Percentiles rank a stretch among this genome's conserved stretches.
Conservation (phyloP, 78 protist genomes). For the Bigelowiella natans region DNA sequence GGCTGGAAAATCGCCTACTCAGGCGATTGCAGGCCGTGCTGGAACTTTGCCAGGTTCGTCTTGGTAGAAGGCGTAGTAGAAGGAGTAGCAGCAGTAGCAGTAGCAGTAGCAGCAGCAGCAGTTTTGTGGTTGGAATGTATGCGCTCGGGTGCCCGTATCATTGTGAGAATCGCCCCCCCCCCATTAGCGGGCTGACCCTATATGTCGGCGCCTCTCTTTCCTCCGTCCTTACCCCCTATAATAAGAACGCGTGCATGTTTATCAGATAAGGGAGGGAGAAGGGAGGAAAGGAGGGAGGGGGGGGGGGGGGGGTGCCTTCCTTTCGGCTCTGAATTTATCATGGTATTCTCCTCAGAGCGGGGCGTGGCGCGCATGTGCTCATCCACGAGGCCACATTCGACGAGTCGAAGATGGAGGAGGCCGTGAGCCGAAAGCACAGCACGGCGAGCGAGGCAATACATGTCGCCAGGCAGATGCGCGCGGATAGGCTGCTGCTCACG, state of each 20-base stretch:
- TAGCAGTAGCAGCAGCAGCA: background rate
- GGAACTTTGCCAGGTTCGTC: conserved; percentile 21
- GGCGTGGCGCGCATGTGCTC: conserved; percentile 10
- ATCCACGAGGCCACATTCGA: conserved; percentile 91
- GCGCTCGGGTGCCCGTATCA: background rate
- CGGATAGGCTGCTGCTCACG: conserved; percentile 49
- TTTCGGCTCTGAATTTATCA: background rate
- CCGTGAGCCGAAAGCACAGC: conserved; percentile 10
- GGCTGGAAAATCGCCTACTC: conserved; percentile 54
- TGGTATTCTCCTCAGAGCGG: background rate
- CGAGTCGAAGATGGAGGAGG: conserved; percentile 16
- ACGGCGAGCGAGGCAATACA: conserved; percentile 64
- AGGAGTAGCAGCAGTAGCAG: no score
- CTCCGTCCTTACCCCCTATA: no score
- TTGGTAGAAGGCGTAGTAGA: background rate
- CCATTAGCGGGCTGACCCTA: no score
- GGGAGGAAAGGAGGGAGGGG: no score
- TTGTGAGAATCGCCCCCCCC: no score
- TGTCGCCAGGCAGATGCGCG: conserved; percentile 51
- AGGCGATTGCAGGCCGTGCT: conserved; percentile 85
- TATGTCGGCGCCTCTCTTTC: no score
- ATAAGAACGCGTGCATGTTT: no score
- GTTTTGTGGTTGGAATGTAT: background rate
- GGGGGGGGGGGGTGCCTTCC: no score
- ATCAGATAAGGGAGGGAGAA: no score